Conservation (phyloP, 2,329 filamentous ascomycete genomes). For the Dactylonectria estremocensis region DNA sequence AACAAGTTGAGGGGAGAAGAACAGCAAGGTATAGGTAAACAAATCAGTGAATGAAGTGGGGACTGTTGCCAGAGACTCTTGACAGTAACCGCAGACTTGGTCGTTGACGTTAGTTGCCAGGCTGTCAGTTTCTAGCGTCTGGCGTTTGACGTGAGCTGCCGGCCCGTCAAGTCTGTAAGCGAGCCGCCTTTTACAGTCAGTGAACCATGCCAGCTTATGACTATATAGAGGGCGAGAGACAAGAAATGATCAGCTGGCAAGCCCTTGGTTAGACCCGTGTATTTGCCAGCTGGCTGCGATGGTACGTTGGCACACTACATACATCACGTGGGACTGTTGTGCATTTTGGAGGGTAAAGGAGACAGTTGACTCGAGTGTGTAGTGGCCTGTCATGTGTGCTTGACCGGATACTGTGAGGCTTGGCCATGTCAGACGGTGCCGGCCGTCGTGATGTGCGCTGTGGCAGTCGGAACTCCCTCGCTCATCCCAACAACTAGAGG, state of each 20-base stretch:
- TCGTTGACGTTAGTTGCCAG: not conserved
- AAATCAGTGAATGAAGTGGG: not conserved
- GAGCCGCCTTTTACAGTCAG: not conserved
- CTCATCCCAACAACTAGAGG: not conserved
- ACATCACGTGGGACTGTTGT: not conserved
- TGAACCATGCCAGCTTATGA: not conserved
- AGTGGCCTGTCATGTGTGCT: not conserved
- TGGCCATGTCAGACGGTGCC: not conserved
- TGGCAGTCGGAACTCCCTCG: not conserved
- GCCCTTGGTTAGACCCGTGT: not conserved
- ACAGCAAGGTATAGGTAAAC: too few species aligned
- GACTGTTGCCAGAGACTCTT: not conserved
- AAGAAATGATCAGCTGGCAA: not conserved
- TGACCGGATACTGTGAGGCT: not conserved
- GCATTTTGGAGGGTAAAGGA: not conserved
- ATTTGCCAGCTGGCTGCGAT: not conserved
- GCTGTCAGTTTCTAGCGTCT: slow-evolving; percentile 1
- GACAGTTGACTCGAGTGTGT: not conserved
- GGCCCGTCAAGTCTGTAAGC: slow-evolving; percentile 8
- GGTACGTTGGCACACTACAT: not conserved
- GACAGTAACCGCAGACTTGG: too few species aligned
- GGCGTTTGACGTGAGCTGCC: not conserved
- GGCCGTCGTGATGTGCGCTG: not conserved
- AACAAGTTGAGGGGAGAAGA: not conserved
- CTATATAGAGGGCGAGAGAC: too few species aligned